Conservation (phyloP, 2,329 filamentous ascomycete genomes). For the Aspergillus oerlinghausenensis region DNA sequence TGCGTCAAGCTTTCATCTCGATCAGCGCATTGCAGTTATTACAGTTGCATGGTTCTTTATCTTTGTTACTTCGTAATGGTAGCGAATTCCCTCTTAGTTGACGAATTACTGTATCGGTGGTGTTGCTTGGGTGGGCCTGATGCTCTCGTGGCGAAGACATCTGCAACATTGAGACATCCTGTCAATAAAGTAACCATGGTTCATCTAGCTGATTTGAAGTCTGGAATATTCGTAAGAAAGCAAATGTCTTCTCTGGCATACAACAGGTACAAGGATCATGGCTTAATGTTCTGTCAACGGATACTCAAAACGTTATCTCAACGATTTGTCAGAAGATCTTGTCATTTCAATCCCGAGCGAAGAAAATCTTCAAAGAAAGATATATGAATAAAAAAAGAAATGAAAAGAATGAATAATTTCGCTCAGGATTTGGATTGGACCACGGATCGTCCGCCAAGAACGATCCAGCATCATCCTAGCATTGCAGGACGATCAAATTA, state of each 20-base stretch:
- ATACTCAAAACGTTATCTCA: too few relatives aligned
- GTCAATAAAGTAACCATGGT: neutral
- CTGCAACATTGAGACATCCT: neutral
- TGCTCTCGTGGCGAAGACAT: neutral
- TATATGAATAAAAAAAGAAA: neutral
- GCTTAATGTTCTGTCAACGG: too few relatives aligned
- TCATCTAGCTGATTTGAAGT: neutral
- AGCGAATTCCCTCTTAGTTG: neutral
- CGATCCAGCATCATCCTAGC: constrained; percentile 20
- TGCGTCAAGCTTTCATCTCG: neutral
- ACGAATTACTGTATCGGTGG: neutral
- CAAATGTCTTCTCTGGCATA: neutral
- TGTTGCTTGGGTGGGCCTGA: neutral
- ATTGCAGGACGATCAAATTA: constrained; percentile 20
- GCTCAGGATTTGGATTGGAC: neutral
- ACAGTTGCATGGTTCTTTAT: neutral
- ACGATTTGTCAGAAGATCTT: neutral
- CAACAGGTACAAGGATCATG: too few relatives aligned
- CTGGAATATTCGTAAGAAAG: neutral
- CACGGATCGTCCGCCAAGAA: constrained; percentile 6
- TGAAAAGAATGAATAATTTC: neutral
- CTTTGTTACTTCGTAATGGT: neutral
- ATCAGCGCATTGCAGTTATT: neutral
- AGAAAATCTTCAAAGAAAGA: neutral
- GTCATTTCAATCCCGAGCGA: neutral